Conservation (phyloP, 2,329 filamentous ascomycete genomes). For the Capronia coronata region DNA sequence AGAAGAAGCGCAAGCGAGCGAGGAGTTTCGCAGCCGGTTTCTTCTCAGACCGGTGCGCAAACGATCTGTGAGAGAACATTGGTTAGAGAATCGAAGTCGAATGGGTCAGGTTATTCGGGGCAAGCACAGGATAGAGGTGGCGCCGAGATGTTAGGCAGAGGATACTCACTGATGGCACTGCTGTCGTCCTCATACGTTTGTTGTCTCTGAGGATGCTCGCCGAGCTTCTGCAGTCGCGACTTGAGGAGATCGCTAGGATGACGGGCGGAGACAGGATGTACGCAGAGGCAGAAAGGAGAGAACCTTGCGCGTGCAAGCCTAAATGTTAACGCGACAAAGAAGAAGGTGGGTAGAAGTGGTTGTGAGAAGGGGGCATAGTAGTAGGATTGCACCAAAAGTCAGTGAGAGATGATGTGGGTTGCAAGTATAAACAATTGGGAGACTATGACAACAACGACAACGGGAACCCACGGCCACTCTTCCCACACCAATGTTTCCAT, state of each 20-base stretch:
- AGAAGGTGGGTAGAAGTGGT: neutral
- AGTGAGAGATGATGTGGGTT: neutral
- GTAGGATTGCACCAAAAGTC: neutral
- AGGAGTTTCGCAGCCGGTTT: conserved; percentile 12
- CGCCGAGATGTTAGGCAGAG: neutral
- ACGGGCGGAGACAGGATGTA: neutral
- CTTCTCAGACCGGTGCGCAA: conserved; percentile 12
- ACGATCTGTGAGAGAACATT: conserved; percentile 26
- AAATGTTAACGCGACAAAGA: neutral
- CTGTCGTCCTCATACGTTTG: neutral
- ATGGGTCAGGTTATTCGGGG: neutral
- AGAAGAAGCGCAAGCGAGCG: conserved; percentile 23
- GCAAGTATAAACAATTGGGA: neutral
- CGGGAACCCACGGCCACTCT: neutral
- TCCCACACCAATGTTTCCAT: neutral
- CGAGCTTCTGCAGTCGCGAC: conserved; percentile 1
- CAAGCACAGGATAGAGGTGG: neutral
- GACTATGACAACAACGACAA: conserved; percentile 1
- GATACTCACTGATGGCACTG: neutral
- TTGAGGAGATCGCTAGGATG: neutral
- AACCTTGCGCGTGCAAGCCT: neutral
- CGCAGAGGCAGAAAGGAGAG: neutral
- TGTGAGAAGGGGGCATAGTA: too few species aligned
- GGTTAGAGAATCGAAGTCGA: conserved; percentile 2
- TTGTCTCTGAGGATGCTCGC: neutral